phyloP scores from a whole-genome alignment of 225 moss, liverwort and hornwort genomes.

The Antitrichia curtipendula region DNA sequence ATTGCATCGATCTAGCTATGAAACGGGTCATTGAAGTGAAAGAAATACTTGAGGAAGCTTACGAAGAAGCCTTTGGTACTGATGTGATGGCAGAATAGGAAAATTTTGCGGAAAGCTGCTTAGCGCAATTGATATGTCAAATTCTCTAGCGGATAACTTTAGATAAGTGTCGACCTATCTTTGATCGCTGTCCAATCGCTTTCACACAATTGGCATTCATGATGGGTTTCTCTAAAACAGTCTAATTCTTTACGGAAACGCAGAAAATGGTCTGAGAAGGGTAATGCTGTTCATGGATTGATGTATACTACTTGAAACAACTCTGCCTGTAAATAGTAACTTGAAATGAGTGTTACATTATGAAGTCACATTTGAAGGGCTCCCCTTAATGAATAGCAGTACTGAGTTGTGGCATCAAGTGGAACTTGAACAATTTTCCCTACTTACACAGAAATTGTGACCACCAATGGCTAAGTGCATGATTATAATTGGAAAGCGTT shows the following conservation, averaged over 20 bases:
- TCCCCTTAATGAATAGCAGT: neutral
- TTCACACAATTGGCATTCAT: neutral
- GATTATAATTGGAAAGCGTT: no score
- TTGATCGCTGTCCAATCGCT: neutral
- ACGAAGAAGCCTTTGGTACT: conserved; percentile 27
- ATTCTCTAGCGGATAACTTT: neutral
- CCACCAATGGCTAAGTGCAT: neutral
- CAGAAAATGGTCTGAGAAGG: neutral
- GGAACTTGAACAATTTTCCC: neutral
- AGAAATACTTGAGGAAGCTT: conserved; percentile 43
- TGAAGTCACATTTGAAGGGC: neutral
- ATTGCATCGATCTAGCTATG: conserved; percentile 63
- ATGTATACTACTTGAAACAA: neutral
- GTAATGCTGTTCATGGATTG: neutral
- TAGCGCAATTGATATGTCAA: neutral
- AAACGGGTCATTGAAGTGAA: conserved; percentile 65
- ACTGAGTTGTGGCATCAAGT: neutral
- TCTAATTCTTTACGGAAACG: neutral
- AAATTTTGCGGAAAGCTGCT: neutral
- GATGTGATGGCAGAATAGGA: conserved; percentile 24
- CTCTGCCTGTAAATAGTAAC: neutral
- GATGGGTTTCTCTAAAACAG: neutral
- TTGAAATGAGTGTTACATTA: neutral
- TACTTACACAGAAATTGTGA: neutral
- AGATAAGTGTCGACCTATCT: neutral